Evolutionary conservation across 2,329 filamentous ascomycete genomes (phyloP), one percentile per base, ranked within the genome.

Genomic region (Diplodia sapinea): DNA sequence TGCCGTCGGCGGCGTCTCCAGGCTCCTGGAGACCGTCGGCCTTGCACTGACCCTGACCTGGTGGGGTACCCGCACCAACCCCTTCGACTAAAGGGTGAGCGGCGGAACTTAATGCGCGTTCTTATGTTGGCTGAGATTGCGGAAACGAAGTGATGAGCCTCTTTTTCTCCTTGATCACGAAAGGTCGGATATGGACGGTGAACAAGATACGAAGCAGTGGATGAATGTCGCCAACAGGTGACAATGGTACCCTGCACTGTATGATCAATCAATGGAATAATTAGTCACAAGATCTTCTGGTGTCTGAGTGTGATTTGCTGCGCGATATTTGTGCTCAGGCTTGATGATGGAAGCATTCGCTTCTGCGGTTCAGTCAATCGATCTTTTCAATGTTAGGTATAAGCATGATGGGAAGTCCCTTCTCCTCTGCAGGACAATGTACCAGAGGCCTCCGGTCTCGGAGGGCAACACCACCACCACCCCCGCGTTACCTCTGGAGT

Each of bases 1-100:
- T 73, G 93, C 92, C 73, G 90, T 97, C 72, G 91, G 91, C 77
- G 88, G 91, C 70, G 82, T 95, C 62, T 90, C 92, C 77, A 94
- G 95, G 82, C 83, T 95, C 74, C 87, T 97, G 74, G 95, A 98
- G 88, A 97, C 95, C 3, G 88, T 98, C 69, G 95, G 94, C 71
- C 87, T 98, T 68, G 93, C 91, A 71, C 79, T 97, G 76, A 93
- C 98, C 87, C 86, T 98, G 75, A 97, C 93, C 78, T 98, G 92
- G 91, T 98, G 94, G 94, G 94, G 94, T 76, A 97, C 94, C 76
- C 90, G 91, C 78, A 95, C 93, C 82, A 94, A 93, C 85, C 93
- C 93, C 69, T 96, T 97, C 81, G 88, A 93, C 77, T 94, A 91
- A 86, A 72, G 51, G 47, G 23, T 29, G 43, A 33, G 43, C 29